Percentiles rank a stretch among this genome's conserved stretches.
phyloP scores from a whole-genome alignment of 345 rosid species.

The Conringia planisiliqua region DNA sequence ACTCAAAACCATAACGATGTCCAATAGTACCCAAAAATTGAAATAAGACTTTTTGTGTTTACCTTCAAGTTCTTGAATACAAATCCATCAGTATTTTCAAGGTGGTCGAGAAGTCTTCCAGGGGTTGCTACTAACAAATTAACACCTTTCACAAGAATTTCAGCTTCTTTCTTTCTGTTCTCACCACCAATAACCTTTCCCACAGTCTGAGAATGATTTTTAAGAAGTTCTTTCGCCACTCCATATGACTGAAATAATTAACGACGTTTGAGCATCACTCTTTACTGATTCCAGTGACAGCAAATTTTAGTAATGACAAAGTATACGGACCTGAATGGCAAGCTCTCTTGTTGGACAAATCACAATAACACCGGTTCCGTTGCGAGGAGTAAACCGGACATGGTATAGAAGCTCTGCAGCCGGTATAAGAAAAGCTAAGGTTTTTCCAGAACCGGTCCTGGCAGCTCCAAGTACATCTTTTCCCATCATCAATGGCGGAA shows the following conservation, averaged over 20 bases:
- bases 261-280: not conserved
- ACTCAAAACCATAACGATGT: not conserved
- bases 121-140: conserved; percentile 96
- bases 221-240: conserved; percentile 88
- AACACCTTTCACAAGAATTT: conserved; percentile 78
- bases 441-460: conserved; percentile 94
- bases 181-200: conserved; percentile 90
- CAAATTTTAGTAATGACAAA: not conserved
- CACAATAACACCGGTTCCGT: conserved; percentile 80
- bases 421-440: conserved; percentile 87
- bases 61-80: conserved; percentile 88
- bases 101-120: conserved; percentile 94
- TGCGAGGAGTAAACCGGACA: conserved; percentile 65
- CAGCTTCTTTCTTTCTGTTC: conserved; percentile 76
- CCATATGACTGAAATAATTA: conserved; percentile 59
- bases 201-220: conserved; percentile 85
- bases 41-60: not conserved
- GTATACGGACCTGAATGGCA: conserved; percentile 78
- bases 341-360: conserved; percentile 98
- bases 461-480: conserved; percentile 98
- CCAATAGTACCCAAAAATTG: not conserved
- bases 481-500: conserved; percentile 76
- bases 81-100: conserved; percentile 85
- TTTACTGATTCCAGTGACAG: not conserved
- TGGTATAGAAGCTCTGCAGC: conserved; percentile 77